Evolutionary conservation across 352 stramenopile species (phyloP).

Genomic region (Pythium guiyangense): DNA sequence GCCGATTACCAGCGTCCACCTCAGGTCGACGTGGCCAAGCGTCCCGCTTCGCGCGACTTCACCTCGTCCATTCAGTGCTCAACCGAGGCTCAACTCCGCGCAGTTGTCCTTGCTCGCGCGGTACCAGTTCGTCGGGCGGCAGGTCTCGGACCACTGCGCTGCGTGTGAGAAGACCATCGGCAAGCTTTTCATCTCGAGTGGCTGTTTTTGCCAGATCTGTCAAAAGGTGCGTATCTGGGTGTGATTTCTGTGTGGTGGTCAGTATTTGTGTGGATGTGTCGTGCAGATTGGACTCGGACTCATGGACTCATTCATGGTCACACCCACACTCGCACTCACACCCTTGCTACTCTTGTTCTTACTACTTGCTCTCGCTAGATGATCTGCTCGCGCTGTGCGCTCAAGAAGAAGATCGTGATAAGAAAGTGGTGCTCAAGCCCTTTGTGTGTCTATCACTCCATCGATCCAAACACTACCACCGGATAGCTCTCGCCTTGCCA

Average conservation of each 20-base stretch:
- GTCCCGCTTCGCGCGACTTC: too few species aligned
- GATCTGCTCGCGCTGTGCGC: constrained; percentile 38
- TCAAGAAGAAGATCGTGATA: constrained; percentile 51
- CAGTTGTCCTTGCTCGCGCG: constrained; percentile 12
- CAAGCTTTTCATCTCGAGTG: constrained; percentile 28
- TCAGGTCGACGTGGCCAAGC: too few species aligned
- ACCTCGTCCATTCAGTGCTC: too few species aligned
- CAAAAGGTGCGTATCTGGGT: constrained; percentile 15
- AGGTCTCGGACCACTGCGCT: constrained; percentile 20
- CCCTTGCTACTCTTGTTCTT: not conserved
- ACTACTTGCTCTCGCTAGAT: constrained; percentile 23
- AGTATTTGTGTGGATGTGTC: not conserved
- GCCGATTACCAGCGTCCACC: too few species aligned
- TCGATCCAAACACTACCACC: too few species aligned
- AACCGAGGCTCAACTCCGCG: too few species aligned
- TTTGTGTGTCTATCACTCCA: too few species aligned
- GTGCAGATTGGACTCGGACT: too few species aligned
- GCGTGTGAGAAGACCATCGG: constrained; percentile 30
- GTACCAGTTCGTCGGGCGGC: constrained; percentile 1
- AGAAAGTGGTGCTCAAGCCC: constrained; percentile 1
- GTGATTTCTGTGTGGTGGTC: not conserved
- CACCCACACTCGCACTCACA: not conserved
- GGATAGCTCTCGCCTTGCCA: too few species aligned
- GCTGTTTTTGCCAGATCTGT: constrained; percentile 17
- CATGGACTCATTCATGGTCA: too few species aligned